Evolutionary conservation across 2,329 filamentous ascomycete genomes (phyloP), one percentile per base, ranked within the genome.

Genomic region (Beauveria australis): DNA sequence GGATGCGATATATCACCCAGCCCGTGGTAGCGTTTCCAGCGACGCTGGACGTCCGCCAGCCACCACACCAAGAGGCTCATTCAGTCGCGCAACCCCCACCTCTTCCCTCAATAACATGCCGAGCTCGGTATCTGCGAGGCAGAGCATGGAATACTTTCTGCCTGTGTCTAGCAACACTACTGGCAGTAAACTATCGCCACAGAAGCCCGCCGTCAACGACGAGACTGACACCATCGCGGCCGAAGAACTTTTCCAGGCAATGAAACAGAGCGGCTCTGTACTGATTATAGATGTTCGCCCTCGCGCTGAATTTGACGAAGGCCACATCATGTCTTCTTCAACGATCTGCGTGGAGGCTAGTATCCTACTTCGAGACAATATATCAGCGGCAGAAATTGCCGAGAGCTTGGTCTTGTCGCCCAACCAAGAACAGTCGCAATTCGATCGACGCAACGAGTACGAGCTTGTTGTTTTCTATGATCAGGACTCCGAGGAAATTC

Each of bases 381-480:
- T 87, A 22, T 86, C 85, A 1, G 83, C 82, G 3, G 78, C 80
- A 22, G 76, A 87, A 24, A 81, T 89, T 43, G 79, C 77, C 19
- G 88, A 92, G 62, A 86, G 86, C 63, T 79, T 92, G 67, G 79
- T 91, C 2, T 73, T 94, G 6, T 87, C 85, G 0, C 88, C 89
- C 0, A 77, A 85, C n/a, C 74, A 79, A n/a, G 94, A 99, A 71
- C 86, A 89, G 66, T 75, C 79, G 1, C 78, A 91, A 37, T 96
- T 96, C 67, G 85, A 84, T 47, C 77, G 84, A 60, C 82, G 88
- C 16, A 82, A 92, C 64, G 81, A 88, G 60, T 96, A 89, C 67
- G 92, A 97, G 66, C 75, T 97, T 47, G 83, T 99, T 12, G 89
- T 99, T 0, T 94, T 95, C 68, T 96, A 97, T 71, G 92, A 99